Base-by-base conservation (phyloP, 1,139 yeast genomes). In the Blastobotrys niveus region DNA sequence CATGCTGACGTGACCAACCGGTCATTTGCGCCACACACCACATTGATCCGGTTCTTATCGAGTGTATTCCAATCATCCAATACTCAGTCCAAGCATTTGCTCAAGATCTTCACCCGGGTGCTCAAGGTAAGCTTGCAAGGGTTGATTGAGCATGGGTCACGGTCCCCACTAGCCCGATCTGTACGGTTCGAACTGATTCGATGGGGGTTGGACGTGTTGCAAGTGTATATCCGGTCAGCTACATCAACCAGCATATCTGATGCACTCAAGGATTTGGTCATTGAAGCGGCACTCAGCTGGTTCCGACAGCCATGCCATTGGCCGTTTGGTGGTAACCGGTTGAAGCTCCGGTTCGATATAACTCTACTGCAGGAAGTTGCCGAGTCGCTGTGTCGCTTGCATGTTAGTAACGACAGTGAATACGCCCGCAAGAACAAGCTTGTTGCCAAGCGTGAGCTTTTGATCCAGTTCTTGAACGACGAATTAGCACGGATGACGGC, bases 21-120 rank as follows among this genome's bases (percentile, higher is more conserved):
- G 43, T 64, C 71, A n/a, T 71, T 87, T 54, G 82, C 80, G 46
- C 86, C 95, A 0, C 97, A 91, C 61, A 65, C 77, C 41, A 73
- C 75, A 51, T 71, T 91, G 22, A 77, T 86, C 44, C 70, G 78
- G 45, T 75, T 88, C 58, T 74, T 91, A 55, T 66, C 80, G 2
- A 82, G 95, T n/a, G 82, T 80, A 57, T 85, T 88, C 65, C 88
- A 87, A 60, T 88, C 96, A 0, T 76, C 89, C 0, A 65, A 79
- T 58, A 79, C 78, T 56, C 86, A 82, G 58, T 82, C 91, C 64
- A 78, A 75, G 48, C 88, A 82, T 55, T 66, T 84, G 30, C 66
- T 86, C 53, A 81, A 79, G 52, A 64, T 84, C 47, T 85, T 86
- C 59, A 82, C 91, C 0, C 67, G 80, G 34, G 71, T 82, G 50